phyloP scores from a whole-genome alignment of 2,329 filamentous ascomycete species.

The Elsinoe fawcettii region DNA sequence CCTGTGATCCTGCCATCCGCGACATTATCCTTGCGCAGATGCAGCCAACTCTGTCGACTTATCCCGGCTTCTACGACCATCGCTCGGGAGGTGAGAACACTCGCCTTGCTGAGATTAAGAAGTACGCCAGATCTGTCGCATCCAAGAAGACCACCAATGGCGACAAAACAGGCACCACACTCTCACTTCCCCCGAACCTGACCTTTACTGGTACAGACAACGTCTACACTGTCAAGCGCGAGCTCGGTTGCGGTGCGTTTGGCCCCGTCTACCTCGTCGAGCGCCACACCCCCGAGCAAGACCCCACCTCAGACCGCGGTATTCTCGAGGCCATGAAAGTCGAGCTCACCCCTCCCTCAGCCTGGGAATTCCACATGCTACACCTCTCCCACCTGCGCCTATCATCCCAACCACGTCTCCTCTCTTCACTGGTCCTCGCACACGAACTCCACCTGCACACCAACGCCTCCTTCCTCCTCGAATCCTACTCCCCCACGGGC shows the following conservation, averaged over 20 bases:
- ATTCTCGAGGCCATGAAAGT: slow-evolving; percentile 83
- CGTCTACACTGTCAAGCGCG: slow-evolving; percentile 70
- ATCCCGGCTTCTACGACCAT: slow-evolving; percentile 73
- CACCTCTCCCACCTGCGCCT: slow-evolving; percentile 71
- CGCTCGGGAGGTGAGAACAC: slow-evolving; percentile 51
- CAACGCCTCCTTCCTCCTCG: slow-evolving; percentile 81
- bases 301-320: slow-evolving; percentile 36
- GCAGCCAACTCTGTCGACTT: slow-evolving; percentile 64
- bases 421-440: slow-evolving; percentile 69
- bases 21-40: slow-evolving; percentile 66
- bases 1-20: slow-evolving; percentile 69
- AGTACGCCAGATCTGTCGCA: slow-evolving; percentile 61
- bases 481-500: slow-evolving; percentile 82
- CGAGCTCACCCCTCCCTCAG: slow-evolving; percentile 69
- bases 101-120: slow-evolving; percentile 68
- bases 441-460: slow-evolving; percentile 88
- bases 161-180: slow-evolving; percentile 37
- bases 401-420: slow-evolving; percentile 54
- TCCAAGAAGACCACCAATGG: slow-evolving; percentile 46
- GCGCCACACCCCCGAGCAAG: slow-evolving; percentile 44
- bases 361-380: slow-evolving; percentile 98
- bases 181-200: slow-evolving; percentile 55
- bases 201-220: slow-evolving; percentile 57
- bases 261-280: slow-evolving; percentile 92
- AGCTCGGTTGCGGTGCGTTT: slow-evolving; percentile 88